These are phyloP conservation scores for Withania somnifera DNA, from an alignment of 305 asterid genomes.

Conservation along the genomic window DNA sequence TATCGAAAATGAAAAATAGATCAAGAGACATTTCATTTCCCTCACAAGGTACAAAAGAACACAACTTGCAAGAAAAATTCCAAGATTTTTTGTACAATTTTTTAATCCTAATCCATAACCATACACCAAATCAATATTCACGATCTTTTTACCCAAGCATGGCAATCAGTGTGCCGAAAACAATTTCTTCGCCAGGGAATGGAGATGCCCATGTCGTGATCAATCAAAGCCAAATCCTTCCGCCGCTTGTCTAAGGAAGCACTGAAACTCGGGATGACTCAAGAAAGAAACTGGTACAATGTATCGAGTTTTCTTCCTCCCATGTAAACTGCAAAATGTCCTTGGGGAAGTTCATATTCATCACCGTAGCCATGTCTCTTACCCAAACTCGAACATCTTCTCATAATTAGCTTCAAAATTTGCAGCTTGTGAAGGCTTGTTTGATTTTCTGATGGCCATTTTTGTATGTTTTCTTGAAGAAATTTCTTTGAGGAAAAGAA, in stretches of 20 bases:
- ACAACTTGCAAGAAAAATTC: too few relatives aligned
- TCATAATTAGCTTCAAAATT: slow-evolving; percentile 54
- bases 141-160: slow-evolving; percentile 12
- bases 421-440: slow-evolving; percentile 33
- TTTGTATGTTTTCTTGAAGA: neutral
- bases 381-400: slow-evolving; percentile 50
- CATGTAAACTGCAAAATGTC: slow-evolving; percentile 68
- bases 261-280: slow-evolving; percentile 50
- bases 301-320: slow-evolving; percentile 52
- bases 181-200: slow-evolving; percentile 71
- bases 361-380: slow-evolving; percentile 18
- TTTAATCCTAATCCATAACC: neutral
- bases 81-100: neutral
- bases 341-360: slow-evolving; percentile 30
- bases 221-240: slow-evolving; percentile 67
- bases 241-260: slow-evolving; percentile 52
- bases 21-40: too few relatives aligned
- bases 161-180: slow-evolving; percentile 49
- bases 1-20: too few relatives aligned
- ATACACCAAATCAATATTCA: neutral
- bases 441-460: slow-evolving; percentile 27
- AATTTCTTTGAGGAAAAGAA: too few relatives aligned
- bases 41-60: too few relatives aligned
- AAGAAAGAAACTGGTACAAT: slow-evolving; percentile 58
- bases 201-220: slow-evolving; percentile 73